These are phyloP conservation scores for Sporothrix inflata DNA, from an alignment of 2,329 filamentous ascomycete genomes.

Conservation along the genomic window DNA sequence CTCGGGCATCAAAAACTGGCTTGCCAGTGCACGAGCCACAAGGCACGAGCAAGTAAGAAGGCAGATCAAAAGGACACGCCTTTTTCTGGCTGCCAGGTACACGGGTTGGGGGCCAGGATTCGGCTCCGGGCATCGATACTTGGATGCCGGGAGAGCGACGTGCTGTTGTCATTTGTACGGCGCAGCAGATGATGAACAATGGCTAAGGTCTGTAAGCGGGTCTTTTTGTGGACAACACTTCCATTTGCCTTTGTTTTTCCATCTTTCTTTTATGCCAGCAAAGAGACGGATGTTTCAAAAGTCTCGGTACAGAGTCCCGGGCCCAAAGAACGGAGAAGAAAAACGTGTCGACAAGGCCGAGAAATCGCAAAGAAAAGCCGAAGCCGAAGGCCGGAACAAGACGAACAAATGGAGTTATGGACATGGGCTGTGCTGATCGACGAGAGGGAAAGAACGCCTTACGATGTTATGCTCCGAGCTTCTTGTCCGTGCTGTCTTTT, in stretches of 20 bases:
- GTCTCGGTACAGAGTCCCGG: neutral
- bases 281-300: neutral
- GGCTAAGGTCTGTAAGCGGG: neutral
- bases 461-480: neutral
- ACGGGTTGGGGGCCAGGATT: slow-evolving; percentile 18
- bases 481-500: neutral
- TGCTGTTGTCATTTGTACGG: neutral
- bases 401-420: neutral
- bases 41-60: neutral
- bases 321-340: neutral
- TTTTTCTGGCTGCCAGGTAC: slow-evolving; percentile 11
- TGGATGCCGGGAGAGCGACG: slow-evolving; percentile 8
- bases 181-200: neutral
- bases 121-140: slow-evolving; percentile 11
- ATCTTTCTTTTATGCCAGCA: neutral
- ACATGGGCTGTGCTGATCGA: neutral
- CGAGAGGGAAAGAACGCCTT: neutral
- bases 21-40: slow-evolving; percentile 11
- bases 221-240: neutral
- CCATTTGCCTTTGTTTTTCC: neutral
- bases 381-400: neutral
- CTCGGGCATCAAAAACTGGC: slow-evolving; percentile 2
- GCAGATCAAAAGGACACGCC: neutral
- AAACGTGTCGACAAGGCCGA: neutral
- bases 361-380: neutral